Evolutionary conservation across 1,139 yeast genomes (phyloP), one percentile per base, ranked within the genome.

Genomic region (Geotrichum citri-aurantii): DNA sequence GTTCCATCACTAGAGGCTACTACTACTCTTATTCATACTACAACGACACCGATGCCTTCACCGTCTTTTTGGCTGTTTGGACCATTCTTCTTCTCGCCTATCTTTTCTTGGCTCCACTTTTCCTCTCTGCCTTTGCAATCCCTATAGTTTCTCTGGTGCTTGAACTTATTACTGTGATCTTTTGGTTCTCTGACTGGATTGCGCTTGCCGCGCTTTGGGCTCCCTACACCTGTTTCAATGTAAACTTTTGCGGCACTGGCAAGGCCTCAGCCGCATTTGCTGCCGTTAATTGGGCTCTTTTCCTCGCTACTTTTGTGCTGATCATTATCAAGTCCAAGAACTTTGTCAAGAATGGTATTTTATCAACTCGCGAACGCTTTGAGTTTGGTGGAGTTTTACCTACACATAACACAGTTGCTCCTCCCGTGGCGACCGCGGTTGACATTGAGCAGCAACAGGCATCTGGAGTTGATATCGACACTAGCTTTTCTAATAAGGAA

Each of bases 241-340:
- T n/a, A 23, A 51, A 52, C 54, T 49, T 57, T 33, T 65, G 67
- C 59, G 31, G 48, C 19, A 54, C 60, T 21, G 64, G 61, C 27
- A 64, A 64, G 61, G 67, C 66, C n/a, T 49, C 57, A 17, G 56
- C 57, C 31, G 65, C 64, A 19, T 56, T 64, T 54, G 59, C 65
- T 10, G 53, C 61, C 12, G 26, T 64, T 21, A 24, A 54, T 31
- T 61, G 65, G 64, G 37, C 55, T 6, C 31, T 53, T 6, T 61
- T 55, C 42, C 19, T 54, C n/a, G 54, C 44, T 24, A 40, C 62
- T 7, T 37, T 58, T 14, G 17, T 52, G 12, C 33, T 58, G 23
- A 29, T 54, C n/a, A 46, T 57, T 17, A 26, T n/a, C 8, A 23
- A 50, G 1, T 46, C 56, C 1, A 14, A 52, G 3, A 44, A 47